Conservation (phyloP, 768 basidiomycete genomes). For the Xerocomellus intermedius region DNA sequence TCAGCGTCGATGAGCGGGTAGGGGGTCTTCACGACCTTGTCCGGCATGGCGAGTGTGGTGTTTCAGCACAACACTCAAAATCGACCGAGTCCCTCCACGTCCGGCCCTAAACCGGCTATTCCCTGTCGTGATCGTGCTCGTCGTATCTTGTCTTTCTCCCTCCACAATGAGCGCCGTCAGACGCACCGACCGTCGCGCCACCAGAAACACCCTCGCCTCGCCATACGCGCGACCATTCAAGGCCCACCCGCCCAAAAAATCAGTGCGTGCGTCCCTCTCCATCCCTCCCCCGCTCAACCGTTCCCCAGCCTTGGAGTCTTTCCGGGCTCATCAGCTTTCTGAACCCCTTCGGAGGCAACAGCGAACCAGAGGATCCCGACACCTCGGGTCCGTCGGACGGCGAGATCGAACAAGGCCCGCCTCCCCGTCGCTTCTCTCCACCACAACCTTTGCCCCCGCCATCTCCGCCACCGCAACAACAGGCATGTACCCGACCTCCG, state of each 20-base stretch:
- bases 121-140: slow-evolving; percentile 22
- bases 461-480: slow-evolving; percentile 22
- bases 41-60: slow-evolving; percentile 30
- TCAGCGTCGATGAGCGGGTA: slow-evolving; percentile 94
- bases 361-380: slow-evolving; percentile 24
- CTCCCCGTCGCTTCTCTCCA: slow-evolving; percentile 25
- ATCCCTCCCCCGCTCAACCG: slow-evolving; percentile 9
- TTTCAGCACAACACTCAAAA: slow-evolving; percentile 4
- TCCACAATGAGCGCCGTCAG: slow-evolving; percentile 58
- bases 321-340: slow-evolving; percentile 48
- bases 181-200: slow-evolving; percentile 40
- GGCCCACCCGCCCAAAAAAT: slow-evolving; percentile 41
- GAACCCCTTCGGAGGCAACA: slow-evolving; percentile 42
- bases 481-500: slow-evolving; percentile 26
- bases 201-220: slow-evolving; percentile 40
- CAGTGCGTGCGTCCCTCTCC: slow-evolving; percentile 35
- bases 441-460: slow-evolving; percentile 20
- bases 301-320: slow-evolving; percentile 48
- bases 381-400: slow-evolving; percentile 19
- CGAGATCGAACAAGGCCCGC: slow-evolving; percentile 30
- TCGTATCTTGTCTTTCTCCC: slow-evolving; percentile 17
- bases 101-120: slow-evolving; percentile 34
- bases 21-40: slow-evolving; percentile 57
- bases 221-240: slow-evolving; percentile 52
- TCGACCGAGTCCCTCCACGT: slow-evolving; percentile 8